Evolutionary conservation across 176 grass and related monocot species (phyloP).

Genomic region (Alloteropsis semialata): DNA sequence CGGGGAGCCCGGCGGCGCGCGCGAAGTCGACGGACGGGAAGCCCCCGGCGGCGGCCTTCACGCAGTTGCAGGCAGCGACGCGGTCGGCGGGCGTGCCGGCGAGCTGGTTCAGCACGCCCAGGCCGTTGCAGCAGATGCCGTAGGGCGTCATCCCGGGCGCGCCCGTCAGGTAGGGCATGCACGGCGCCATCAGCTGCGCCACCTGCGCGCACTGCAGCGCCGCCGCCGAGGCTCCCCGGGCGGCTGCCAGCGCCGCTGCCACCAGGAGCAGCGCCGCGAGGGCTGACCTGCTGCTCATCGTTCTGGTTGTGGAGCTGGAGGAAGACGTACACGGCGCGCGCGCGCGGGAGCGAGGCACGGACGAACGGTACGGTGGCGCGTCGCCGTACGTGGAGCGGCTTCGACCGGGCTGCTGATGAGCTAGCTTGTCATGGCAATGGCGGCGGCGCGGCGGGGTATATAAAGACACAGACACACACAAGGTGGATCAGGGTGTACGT

Average conservation of each 20-base stretch:
- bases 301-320: too few relatives aligned
- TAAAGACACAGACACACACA: background rate
- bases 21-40: slow-evolving; percentile 38
- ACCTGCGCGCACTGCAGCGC: slow-evolving; percentile 40
- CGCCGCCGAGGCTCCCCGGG: background rate
- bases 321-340: too few relatives aligned
- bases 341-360: too few relatives aligned
- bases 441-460: background rate
- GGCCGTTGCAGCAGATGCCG: slow-evolving; percentile 54
- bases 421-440: background rate
- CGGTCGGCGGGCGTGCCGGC: slow-evolving; percentile 32
- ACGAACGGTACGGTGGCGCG: too few relatives aligned
- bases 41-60: slow-evolving; percentile 19
- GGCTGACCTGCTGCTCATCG: too few relatives aligned
- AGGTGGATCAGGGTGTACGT: background rate
- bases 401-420: background rate
- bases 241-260: background rate
- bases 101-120: slow-evolving; percentile 43
- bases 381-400: background rate
- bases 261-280: background rate
- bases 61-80: slow-evolving; percentile 43
- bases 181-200: slow-evolving; percentile 41
- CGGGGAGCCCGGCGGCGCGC: slow-evolving; percentile 16
- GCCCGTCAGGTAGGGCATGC: slow-evolving; percentile 47
- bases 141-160: slow-evolving; percentile 45